Evolutionary conservation across 257 asterid species (phyloP).

Genomic region (Solanum medicagineum): DNA sequence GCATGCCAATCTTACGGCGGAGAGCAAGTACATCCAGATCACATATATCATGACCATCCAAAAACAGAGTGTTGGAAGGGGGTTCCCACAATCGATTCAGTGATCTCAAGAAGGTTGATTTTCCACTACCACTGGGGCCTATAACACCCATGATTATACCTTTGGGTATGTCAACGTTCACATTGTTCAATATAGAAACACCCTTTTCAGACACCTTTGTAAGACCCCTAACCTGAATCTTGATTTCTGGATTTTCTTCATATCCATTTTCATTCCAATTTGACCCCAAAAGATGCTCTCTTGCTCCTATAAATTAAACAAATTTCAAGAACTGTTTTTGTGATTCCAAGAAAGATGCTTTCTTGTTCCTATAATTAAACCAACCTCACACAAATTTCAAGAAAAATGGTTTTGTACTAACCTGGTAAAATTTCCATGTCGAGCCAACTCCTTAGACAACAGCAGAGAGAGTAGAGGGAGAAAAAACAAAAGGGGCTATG

Average conservation of each 20-base stretch:
- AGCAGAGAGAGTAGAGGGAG: neutral
- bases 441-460: neutral
- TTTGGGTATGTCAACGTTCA: constrained; percentile 45
- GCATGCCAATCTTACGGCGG: constrained; percentile 63
- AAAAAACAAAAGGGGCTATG: neutral
- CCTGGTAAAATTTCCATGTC: constrained; percentile 16
- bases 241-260: constrained; percentile 2
- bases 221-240: constrained; percentile 48
- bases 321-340: neutral
- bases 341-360: neutral
- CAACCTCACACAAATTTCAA: neutral
- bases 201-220: constrained; percentile 34
- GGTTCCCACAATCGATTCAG: constrained; percentile 77
- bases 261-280: constrained; percentile 8
- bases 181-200: constrained; percentile 32
- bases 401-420: neutral
- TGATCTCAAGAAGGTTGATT: constrained; percentile 64
- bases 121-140: constrained; percentile 85
- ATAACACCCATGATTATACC: constrained; percentile 66
- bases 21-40: constrained; percentile 48
- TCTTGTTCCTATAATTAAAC: neutral
- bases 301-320: constrained; percentile 3
- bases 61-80: constrained; percentile 38
- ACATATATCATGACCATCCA: constrained; percentile 53
- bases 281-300: constrained; percentile 24